Evolutionary conservation across 768 basidiomycete genomes (phyloP).

Genomic region (Ramaria sp.): DNA sequence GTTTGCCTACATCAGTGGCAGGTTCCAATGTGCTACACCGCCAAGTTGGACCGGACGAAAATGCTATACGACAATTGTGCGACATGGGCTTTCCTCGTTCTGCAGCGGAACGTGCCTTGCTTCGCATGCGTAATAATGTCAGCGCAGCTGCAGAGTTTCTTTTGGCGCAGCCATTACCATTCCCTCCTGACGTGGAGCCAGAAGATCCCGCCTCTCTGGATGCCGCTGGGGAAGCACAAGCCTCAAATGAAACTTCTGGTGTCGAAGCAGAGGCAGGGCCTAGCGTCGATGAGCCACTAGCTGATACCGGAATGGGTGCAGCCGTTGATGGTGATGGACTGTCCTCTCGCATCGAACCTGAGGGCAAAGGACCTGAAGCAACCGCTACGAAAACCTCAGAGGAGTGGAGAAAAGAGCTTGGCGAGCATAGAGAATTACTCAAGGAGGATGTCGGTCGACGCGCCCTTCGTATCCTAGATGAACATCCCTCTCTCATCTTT

Average conservation of each 20-base stretch:
- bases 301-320: constrained; percentile 17
- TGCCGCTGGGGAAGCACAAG: constrained; percentile 3
- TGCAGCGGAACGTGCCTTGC: constrained; percentile 74
- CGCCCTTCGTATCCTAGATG: constrained; percentile 73
- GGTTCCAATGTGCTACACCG: constrained; percentile 21
- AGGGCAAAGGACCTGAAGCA: constrained; percentile 15
- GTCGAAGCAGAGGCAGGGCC: constrained; percentile 13
- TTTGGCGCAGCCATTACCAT: constrained; percentile 68
- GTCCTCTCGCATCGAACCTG: constrained; percentile 17
- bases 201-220: constrained; percentile 12
- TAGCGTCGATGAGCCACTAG: constrained; percentile 6
- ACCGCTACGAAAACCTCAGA: constrained; percentile 38
- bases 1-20: constrained; percentile 21
- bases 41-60: constrained; percentile 55
- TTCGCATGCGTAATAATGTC: constrained; percentile 81
- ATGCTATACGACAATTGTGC: constrained; percentile 66
- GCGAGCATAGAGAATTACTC: constrained; percentile 53
- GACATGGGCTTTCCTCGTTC: constrained; percentile 98
- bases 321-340: constrained; percentile 20
- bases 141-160: constrained; percentile 81
- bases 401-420: constrained; percentile 55
- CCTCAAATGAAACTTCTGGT: constrained; percentile 1
- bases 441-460: constrained; percentile 53
- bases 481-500: constrained; percentile 80
- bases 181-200: constrained; percentile 55